Evolutionary conservation across 202 grass and related monocot genomes (phyloP).

Genomic region (Musa balbisiana): DNA sequence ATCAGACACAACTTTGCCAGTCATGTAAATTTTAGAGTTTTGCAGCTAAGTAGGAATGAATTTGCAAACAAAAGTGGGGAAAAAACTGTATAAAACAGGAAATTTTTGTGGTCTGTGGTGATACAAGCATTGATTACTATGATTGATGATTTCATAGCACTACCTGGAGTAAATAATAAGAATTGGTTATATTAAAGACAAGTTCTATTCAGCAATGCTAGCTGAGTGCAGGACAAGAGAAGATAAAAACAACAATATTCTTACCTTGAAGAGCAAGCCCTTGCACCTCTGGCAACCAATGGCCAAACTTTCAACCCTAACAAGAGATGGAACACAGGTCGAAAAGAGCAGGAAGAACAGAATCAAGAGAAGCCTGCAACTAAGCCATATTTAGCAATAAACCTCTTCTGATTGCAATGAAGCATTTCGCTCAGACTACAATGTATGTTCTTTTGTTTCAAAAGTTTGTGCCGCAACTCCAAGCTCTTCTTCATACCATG

Average conservation of each 20-base stretch:
- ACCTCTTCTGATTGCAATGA: constrained; percentile 76
- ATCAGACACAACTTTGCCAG: no score
- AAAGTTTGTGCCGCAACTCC: constrained; percentile 72
- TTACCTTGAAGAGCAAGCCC: not conserved
- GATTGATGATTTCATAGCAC: not conserved
- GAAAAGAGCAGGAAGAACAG: not conserved
- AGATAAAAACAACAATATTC: not conserved
- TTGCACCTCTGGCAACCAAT: not conserved
- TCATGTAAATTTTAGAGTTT: no score
- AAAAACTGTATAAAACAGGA: no score
- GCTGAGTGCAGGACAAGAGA: not conserved
- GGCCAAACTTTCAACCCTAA: not conserved
- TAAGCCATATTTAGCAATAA: constrained; percentile 60
- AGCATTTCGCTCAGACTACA: constrained; percentile 92
- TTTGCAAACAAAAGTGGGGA: constrained; percentile 23
- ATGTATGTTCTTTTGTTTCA: constrained; percentile 59
- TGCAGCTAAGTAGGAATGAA: no score
- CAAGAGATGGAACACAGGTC: not conserved
- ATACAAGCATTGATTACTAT: no score
- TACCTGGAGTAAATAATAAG: not conserved
- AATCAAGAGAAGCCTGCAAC: not conserved
- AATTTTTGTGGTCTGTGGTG: no score
- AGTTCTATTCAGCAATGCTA: not conserved
- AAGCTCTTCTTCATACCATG: constrained; percentile 89
- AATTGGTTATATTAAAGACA: not conserved